Conservation (phyloP, 495 filamentous ascomycete species). For the Aspergillus nanangensis region DNA sequence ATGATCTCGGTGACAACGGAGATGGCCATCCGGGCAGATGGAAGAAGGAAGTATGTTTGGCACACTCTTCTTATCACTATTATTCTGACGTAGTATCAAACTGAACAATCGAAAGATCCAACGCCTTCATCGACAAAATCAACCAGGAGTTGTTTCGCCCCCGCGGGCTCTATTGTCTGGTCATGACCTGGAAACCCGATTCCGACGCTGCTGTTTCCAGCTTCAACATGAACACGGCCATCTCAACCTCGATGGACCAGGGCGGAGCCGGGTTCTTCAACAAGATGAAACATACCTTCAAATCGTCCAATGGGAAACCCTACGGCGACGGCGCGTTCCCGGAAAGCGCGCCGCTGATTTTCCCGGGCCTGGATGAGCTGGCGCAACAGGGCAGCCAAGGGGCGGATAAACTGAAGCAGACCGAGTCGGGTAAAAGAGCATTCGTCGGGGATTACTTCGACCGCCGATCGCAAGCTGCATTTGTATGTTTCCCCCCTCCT, state of each 20-base stretch:
- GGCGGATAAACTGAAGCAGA: slow-evolving; percentile 29
- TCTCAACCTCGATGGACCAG: slow-evolving; percentile 16
- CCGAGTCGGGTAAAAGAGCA: slow-evolving; percentile 18
- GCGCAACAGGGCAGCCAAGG: slow-evolving; percentile 22
- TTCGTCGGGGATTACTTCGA: slow-evolving; percentile 53
- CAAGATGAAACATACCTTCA: slow-evolving; percentile 31
- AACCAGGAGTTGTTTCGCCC: slow-evolving; percentile 57
- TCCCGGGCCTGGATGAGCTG: slow-evolving; percentile 45
- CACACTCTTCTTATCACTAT: neutral
- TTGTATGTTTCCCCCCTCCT: slow-evolving; percentile 53
- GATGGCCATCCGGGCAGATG: slow-evolving; percentile 39
- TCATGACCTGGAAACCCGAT: slow-evolving; percentile 56
- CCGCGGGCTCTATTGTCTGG: slow-evolving; percentile 53
- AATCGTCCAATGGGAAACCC: slow-evolving; percentile 40
- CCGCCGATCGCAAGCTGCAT: slow-evolving; percentile 43
- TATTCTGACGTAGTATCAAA: neutral
- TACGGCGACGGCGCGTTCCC: slow-evolving; percentile 45
- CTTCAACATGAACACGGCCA: slow-evolving; percentile 25
- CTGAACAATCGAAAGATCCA: slow-evolving; percentile 30
- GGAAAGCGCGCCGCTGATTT: slow-evolving; percentile 50
- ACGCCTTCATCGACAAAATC: slow-evolving; percentile 50
- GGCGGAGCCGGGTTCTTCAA: slow-evolving; percentile 4
- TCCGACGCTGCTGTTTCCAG: slow-evolving; percentile 13
- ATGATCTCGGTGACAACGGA: slow-evolving; percentile 38
- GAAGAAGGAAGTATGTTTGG: slow-evolving; percentile 26